Percentiles rank a stretch among this genome's conserved stretches.
phyloP scores from a whole-genome alignment of 1,284 basidiomycete species.

The Melampsora larici-populina region DNA sequence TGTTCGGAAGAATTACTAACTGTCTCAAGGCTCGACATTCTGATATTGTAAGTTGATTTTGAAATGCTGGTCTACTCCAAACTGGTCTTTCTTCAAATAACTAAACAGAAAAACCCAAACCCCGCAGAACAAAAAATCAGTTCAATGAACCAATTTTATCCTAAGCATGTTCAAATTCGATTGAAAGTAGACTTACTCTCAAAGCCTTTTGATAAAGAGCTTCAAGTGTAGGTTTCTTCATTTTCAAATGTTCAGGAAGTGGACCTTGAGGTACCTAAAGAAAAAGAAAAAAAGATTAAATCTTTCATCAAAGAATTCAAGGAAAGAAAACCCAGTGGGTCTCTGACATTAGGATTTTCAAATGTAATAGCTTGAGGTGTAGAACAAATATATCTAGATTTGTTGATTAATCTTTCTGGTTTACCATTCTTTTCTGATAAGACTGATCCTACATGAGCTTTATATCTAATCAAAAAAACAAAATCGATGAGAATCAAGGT shows the following conservation, averaged over 20 bases:
- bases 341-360: slow-evolving; percentile 17
- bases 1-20: slow-evolving; percentile 55
- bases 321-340: background rate
- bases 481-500: background rate
- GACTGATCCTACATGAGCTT: slow-evolving; percentile 13
- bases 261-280: slow-evolving; percentile 15
- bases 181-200: background rate
- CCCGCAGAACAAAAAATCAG: too few relatives aligned
- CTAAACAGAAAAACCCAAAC: slow-evolving; percentile 44
- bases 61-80: slow-evolving; percentile 79
- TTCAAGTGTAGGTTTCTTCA: background rate
- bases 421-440: slow-evolving; percentile 11
- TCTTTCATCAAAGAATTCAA: too few relatives aligned
- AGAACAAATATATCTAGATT: background rate
- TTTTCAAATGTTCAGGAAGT: slow-evolving; percentile 2
- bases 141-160: too few relatives aligned
- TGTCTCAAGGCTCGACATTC: slow-evolving; percentile 70
- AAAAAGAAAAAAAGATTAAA: background rate
- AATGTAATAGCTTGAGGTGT: slow-evolving; percentile 20
- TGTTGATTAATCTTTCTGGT: slow-evolving; percentile 23
- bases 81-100: slow-evolving; percentile 67
- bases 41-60: slow-evolving; percentile 71
- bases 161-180: too few relatives aligned
- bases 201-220: slow-evolving; percentile 1
- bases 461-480: slow-evolving; percentile 6